Evolutionary conservation across 257 asterid species (phyloP).

Genomic region (Penstemon newberryi): DNA sequence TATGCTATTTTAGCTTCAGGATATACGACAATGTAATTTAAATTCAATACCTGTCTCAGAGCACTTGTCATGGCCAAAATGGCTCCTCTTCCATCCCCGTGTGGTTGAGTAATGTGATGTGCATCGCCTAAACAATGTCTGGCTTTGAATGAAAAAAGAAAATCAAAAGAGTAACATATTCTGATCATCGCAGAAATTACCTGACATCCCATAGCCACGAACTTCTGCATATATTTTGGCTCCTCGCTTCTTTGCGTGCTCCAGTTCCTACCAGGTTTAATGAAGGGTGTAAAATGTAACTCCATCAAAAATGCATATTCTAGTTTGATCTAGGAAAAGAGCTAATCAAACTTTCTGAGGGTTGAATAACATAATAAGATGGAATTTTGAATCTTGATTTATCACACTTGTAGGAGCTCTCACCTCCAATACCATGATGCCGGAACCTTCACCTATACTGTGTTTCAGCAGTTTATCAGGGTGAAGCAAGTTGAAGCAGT

Average conservation of each 20-base stretch:
- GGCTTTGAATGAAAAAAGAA: slow-evolving; percentile 23
- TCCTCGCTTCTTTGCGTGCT: slow-evolving; percentile 87
- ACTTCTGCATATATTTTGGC: slow-evolving; percentile 88
- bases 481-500: slow-evolving; percentile 16
- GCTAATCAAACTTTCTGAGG: slow-evolving; percentile 3
- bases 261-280: slow-evolving; percentile 62
- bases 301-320: background rate
- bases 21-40: background rate
- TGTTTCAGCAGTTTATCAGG: slow-evolving; percentile 35
- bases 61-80: slow-evolving; percentile 89
- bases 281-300: slow-evolving; percentile 18
- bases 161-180: background rate
- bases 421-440: slow-evolving; percentile 90
- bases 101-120: slow-evolving; percentile 93
- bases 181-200: slow-evolving; percentile 37
- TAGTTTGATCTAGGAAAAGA: slow-evolving; percentile 4
- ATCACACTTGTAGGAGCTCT: slow-evolving; percentile 34
- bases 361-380: slow-evolving; percentile 12
- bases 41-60: slow-evolving; percentile 62
- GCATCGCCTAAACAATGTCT: slow-evolving; percentile 69
- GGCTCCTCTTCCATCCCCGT: slow-evolving; percentile 89
- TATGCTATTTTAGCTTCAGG: background rate
- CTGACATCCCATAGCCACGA: slow-evolving; percentile 97
- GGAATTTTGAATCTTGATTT: background rate
- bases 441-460: slow-evolving; percentile 98